Evolutionary conservation across 2,329 filamentous ascomycete genomes (phyloP).

Genomic region (Talaromyces sp.): DNA sequence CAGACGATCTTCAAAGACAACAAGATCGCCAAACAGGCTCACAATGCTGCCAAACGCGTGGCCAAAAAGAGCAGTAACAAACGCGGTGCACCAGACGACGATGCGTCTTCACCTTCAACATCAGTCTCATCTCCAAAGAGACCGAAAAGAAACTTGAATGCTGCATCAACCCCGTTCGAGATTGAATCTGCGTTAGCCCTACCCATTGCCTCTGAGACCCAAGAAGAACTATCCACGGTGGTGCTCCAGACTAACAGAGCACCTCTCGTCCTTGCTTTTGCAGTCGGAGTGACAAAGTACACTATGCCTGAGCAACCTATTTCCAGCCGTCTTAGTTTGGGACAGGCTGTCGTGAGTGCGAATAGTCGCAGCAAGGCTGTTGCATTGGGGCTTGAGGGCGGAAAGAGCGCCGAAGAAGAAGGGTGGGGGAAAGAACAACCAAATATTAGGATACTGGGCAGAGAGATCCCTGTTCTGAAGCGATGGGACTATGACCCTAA

Average conservation of each 20-base stretch:
- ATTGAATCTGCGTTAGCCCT: conserved; percentile 30
- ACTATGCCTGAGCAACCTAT: conserved; percentile 82
- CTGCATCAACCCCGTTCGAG: conserved; percentile 20
- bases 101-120: conserved; percentile 16
- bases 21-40: conserved; percentile 51
- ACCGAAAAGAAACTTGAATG: conserved; percentile 18
- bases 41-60: conserved; percentile 48
- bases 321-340: conserved; percentile 76
- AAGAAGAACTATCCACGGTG: conserved; percentile 55
- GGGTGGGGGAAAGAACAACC: conserved; percentile 73
- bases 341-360: conserved; percentile 75
- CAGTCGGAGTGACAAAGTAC: conserved; percentile 64
- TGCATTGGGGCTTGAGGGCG: conserved; percentile 64
- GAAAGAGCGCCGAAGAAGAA: conserved; percentile 60
- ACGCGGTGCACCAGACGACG: conserved; percentile 36
- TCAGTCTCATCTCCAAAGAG: conserved; percentile 28
- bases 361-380: conserved; percentile 74
- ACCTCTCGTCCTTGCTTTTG: conserved; percentile 75
- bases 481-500: conserved; percentile 66
- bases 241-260: conserved; percentile 70
- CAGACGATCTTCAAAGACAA: conserved; percentile 44
- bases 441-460: conserved; percentile 63
- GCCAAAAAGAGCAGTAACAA: conserved; percentile 44
- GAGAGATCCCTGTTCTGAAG: conserved; percentile 69
- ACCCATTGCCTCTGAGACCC: conserved; percentile 19